Conservation (phyloP, 2,329 filamentous ascomycete species). For the Chaetomium olivaceum region DNA sequence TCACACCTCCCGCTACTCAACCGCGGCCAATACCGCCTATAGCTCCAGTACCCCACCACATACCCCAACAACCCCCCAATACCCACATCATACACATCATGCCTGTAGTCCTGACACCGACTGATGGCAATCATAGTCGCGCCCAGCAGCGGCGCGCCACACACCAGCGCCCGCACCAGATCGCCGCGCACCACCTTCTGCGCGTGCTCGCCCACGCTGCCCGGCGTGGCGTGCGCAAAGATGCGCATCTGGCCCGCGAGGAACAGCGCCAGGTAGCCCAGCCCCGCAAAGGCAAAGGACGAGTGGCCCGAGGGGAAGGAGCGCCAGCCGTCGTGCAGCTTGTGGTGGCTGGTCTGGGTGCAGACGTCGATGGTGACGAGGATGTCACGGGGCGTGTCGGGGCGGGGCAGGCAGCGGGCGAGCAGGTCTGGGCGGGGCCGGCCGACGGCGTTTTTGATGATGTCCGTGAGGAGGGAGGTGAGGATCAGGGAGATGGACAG, state of each 20-base stretch:
- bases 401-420: slow-evolving; percentile 74
- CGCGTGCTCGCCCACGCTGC: slow-evolving; percentile 28
- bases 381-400: slow-evolving; percentile 48
- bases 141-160: slow-evolving; percentile 59
- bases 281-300: slow-evolving; percentile 74
- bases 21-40: slow-evolving; percentile 63
- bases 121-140: slow-evolving; percentile 69
- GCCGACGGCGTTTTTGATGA: slow-evolving; percentile 89
- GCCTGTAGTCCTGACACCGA: slow-evolving; percentile 68
- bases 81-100: slow-evolving; percentile 71
- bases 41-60: slow-evolving; percentile 64
- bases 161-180: slow-evolving; percentile 57
- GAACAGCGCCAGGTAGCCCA: slow-evolving; percentile 73
- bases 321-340: slow-evolving; percentile 79
- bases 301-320: slow-evolving; percentile 81
- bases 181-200: slow-evolving; percentile 45
- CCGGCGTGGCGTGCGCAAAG: slow-evolving; percentile 43
- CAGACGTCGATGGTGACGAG: slow-evolving; percentile 70
- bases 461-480: slow-evolving; percentile 80
- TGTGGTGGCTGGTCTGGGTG: slow-evolving; percentile 67
- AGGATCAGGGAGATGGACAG: slow-evolving; percentile 76
- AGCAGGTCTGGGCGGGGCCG: slow-evolving; percentile 67
- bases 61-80: slow-evolving; percentile 62
- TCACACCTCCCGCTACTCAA: slow-evolving; percentile 55
- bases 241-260: slow-evolving; percentile 66